Evolutionary conservation across 2,329 filamentous ascomycete species (phyloP).

Genomic region (Emydomyces testavorans): DNA sequence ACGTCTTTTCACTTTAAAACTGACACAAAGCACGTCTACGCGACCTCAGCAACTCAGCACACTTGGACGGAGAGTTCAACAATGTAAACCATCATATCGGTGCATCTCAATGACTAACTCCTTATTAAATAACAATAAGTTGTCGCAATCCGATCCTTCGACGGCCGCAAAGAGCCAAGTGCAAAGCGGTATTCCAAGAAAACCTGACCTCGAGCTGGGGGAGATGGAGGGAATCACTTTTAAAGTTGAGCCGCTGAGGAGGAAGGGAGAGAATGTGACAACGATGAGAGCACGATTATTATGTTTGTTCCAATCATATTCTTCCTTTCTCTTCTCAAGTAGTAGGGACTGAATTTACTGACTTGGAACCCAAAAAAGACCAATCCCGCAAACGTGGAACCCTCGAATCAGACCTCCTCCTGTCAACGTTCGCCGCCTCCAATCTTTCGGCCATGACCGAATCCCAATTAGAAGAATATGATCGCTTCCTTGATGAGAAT

Average conservation of each 20-base stretch:
- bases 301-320: conserved; percentile 34
- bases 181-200: conserved; percentile 7
- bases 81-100: not conserved
- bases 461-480: conserved; percentile 69
- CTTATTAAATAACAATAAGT: not conserved
- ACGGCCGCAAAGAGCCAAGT: not conserved
- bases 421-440: conserved; percentile 83
- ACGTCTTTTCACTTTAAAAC: not conserved
- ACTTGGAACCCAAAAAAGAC: conserved; percentile 44
- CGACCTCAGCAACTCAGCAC: not conserved
- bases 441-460: conserved; percentile 64
- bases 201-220: conserved; percentile 60
- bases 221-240: conserved; percentile 81
- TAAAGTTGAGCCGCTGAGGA: conserved; percentile 76
- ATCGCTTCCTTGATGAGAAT: conserved; percentile 92
- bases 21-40: not conserved
- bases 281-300: conserved; percentile 83
- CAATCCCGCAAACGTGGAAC: conserved; percentile 94
- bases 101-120: conserved; percentile 3
- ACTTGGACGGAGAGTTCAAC: not conserved
- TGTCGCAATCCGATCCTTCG: not conserved
- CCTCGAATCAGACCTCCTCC: conserved; percentile 86
- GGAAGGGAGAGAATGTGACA: conserved; percentile 67
- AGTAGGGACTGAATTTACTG: not conserved
- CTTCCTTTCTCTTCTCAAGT: not conserved